Evolutionary conservation across 1,139 yeast genomes (phyloP), one percentile per base, ranked within the genome.

Genomic region (Hansenula sp.): DNA sequence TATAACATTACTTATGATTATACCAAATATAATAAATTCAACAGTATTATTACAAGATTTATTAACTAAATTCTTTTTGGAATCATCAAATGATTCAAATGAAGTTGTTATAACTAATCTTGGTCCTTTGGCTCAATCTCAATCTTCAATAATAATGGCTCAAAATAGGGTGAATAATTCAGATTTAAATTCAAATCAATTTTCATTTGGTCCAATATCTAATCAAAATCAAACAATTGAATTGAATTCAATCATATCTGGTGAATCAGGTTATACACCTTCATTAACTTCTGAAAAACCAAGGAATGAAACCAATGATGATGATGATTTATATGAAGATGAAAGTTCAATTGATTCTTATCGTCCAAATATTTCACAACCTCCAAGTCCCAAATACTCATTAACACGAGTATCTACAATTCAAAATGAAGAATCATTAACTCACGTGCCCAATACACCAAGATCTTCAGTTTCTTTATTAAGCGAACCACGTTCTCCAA

Each of bases 371-470:
- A 25, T 9, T 16, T 25, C 36, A 21, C 14, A 17, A 8, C 29
- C 26, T 16, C 28, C 37, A 21, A 20, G 34, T 29, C 32, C 35
- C 1, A 34, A 24, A 19, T 39, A 34, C 6, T 39, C 48, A 6
- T 32, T 42, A 18, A 42, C 45, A n/a, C 32, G 45, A 16, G 46
- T 36, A 2, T 37, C 45, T 6, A 43, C 50, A 3, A 17, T 42
- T 13, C 43, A 41, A 28, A 34, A 38, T 32, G 26, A 33, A n/a
- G 35, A 24, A 1, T 33, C 35, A 12, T 33, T 27, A 11, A 33
- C 35, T 7, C 35, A 33, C 18, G 35, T 33, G 2, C 29, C 35
- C 3, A 33, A 33, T 25, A 33, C 29, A 2, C 29, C 35, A 6
- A 33, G 13, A 10, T 25, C 18, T 13, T 25, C 35, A 13, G 12